Conservation (phyloP, 257 asterid genomes). For the Ballota nigra region DNA sequence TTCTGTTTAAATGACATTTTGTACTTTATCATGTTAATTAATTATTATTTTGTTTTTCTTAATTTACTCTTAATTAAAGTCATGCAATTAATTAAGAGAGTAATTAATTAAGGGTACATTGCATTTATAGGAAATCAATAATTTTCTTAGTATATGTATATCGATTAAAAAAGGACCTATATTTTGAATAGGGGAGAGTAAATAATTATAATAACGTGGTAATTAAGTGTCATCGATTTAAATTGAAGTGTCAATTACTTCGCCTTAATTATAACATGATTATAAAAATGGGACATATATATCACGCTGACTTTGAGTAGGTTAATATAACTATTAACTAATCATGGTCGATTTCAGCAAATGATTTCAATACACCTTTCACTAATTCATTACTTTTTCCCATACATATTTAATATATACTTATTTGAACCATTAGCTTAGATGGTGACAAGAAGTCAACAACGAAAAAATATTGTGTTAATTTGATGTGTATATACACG, state of each 20-base stretch:
- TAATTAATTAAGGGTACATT: too few relatives aligned
- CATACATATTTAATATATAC: not conserved
- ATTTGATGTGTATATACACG: constrained; percentile 8
- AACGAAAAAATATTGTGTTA: constrained; percentile 8
- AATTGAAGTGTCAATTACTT: constrained; percentile 16
- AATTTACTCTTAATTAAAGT: too few relatives aligned
- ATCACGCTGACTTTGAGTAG: constrained; percentile 28
- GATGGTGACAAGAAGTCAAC: constrained; percentile 22
- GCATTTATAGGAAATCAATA: too few relatives aligned
- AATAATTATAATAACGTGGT: not conserved
- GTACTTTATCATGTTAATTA: too few relatives aligned
- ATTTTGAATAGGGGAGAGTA: too few relatives aligned
- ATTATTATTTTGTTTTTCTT: too few relatives aligned
- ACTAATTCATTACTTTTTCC: not conserved
- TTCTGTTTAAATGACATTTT: too few relatives aligned
- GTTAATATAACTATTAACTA: not conserved
- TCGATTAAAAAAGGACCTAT: too few relatives aligned
- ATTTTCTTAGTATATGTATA: too few relatives aligned
- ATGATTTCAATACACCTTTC: constrained; percentile 12
- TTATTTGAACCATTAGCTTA: not conserved
- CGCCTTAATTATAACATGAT: not conserved
- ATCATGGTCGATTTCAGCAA: constrained; percentile 7
- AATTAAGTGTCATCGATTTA: not conserved
- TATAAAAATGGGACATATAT: not conserved
- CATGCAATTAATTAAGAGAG: too few relatives aligned